These are phyloP conservation scores for Leccinellum luteum DNA, from an alignment of 768 basidiomycete species.

Conservation along the genomic window DNA sequence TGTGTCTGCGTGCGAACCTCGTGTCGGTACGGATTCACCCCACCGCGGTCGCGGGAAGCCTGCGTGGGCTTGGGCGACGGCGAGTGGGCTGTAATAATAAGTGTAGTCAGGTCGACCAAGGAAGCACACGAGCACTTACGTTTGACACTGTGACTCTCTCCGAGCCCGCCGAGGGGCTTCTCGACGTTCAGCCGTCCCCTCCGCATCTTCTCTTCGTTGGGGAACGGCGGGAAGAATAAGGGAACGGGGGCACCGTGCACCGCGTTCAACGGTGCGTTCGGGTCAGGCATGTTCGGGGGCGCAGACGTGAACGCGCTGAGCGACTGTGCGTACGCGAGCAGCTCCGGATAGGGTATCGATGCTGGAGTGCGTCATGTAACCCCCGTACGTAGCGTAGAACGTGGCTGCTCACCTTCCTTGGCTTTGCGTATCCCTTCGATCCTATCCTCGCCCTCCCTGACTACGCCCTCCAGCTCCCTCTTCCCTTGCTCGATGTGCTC, in stretches of 20 bases:
- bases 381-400: not conserved
- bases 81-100: conserved; percentile 48
- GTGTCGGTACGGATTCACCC: conserved; percentile 68
- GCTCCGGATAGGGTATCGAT: conserved; percentile 77
- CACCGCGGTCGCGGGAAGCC: conserved; percentile 46
- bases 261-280: too few species aligned
- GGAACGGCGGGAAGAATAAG: conserved; percentile 86
- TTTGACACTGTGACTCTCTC: conserved; percentile 80
- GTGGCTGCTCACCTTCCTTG: conserved; percentile 52
- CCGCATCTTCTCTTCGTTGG: conserved; percentile 90
- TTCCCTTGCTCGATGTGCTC: conserved; percentile 63
- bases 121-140: conserved; percentile 41
- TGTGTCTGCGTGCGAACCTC: conserved; percentile 60
- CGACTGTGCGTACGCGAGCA: conserved; percentile 82
- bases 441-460: conserved; percentile 74
- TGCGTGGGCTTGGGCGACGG: conserved; percentile 55
- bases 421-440: conserved; percentile 69
- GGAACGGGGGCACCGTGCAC: conserved; percentile 69
- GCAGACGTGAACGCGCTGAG: conserved; percentile 85
- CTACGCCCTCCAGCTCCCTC: conserved; percentile 63
- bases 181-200: conserved; percentile 77
- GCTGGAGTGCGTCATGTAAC: conserved; percentile 39
- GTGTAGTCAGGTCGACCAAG: conserved; percentile 5
- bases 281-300: conserved; percentile 83
- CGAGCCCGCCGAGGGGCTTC: conserved; percentile 72